Base-by-base conservation (phyloP, 2,329 filamentous ascomycete species). In the Akanthomyces muscarius region DNA sequence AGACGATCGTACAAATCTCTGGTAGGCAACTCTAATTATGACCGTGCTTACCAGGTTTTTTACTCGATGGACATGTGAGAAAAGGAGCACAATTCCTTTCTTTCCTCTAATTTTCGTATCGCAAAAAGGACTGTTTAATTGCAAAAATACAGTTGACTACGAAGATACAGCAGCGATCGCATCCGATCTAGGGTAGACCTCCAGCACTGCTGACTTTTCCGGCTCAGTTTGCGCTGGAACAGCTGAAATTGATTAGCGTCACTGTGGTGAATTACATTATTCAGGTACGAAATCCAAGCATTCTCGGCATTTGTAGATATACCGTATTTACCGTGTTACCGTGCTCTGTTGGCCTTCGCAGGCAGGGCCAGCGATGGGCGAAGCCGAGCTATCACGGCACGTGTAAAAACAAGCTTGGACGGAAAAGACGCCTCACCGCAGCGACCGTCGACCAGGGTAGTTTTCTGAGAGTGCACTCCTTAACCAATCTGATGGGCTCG, bases 341-440 rank as follows among this genome's bases (percentile, higher is more conserved):
- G 10, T 30, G 30, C 21, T 21, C 21, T 55, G 60, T 47, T 41
- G 25, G 51, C 36, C 25, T n/a, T 25, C 25, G 36, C 30, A 14
- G 13, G 7, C n/a, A 41, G 42, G n/a, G 41, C 30, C 13, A 7
- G 25, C 41, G 28, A 25, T 11, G 14, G 13, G 41, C 14, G 16
- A 38, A 33, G 51, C 30, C 47, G 36, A 61, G n/a, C 57, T 16
- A n/a, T 14, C 28, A 47, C 23, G 44, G 51, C 57, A 60, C 38
- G 36, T 61, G 50, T 47, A 61, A 61, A 61, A 61, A n/a, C 42
- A 54, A 61, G 28, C 41, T 21, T 47, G 41, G 59, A 52, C 10
- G 16, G 47, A 51, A 51, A 52, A 47, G 56, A 63, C 61, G 61
- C 61, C 61, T 63, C 61, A 63, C 61, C 61, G 61, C 38, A 44